Base-by-base conservation (phyloP, 352 stramenopile genomes). In the Phytophthora meadii region DNA sequence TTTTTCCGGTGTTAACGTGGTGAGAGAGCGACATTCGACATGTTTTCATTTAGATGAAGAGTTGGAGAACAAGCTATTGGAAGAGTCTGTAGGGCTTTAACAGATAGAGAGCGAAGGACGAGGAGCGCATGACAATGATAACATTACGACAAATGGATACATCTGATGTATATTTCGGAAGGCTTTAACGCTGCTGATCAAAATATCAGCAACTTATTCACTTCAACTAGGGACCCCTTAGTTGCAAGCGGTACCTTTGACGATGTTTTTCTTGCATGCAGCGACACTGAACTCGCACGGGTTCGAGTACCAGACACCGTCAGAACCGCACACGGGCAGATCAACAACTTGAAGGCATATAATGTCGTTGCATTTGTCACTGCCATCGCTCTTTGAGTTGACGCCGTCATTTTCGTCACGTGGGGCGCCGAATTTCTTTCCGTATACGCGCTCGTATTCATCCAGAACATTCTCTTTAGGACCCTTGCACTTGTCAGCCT, bases 1-100 rank as follows among this genome's bases (percentile, higher is more conserved):
- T 1, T 19, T 61, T 5, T 63, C 34, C 7, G 55, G 64, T 12
- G 59, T 66, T 15, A 61, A 42, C 1, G 69, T 71, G 2, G 57
- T 67, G 24, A 75, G 28, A 1, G 55, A 50, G 34, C 67, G 65
- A 48, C 32, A 44, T 42, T 51, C 11, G 19, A 14, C 32, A 24
- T 17, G 44, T 10, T 37, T 44, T 30, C 37, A 54, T 11, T 19
- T n/a, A 8, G 45, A 3, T 11, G 11, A n/a, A 2, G 36, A 47
- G 27, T 6, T 52, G 8, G 39, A 59, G 30, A 48, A 30, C 32
- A 19, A 32, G 50, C 19, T 30, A 15, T 40, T 12, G 37, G 61
- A 19, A 30, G 5, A 17, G 11, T 14, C 15, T 8, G 1, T 9
- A 15, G n/a, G 30, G 15, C 10, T 59, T 4, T 15, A 42, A 9